Conservation (phyloP, 208 protist genomes). For the Acanthamoeba triangularis region DNA sequence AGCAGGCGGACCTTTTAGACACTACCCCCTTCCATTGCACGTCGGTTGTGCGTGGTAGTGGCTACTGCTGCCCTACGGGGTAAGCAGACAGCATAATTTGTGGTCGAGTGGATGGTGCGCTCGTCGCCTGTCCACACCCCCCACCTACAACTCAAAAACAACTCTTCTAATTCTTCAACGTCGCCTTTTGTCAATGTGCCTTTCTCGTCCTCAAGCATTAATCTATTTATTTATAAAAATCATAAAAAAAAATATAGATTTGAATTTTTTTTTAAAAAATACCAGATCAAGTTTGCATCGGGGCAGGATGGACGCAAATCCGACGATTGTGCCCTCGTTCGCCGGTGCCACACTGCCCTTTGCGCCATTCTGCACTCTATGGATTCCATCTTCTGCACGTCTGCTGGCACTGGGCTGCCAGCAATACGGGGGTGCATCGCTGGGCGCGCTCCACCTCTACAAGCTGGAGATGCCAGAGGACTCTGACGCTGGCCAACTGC, state of each 20-base stretch:
- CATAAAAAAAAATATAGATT: too few relatives aligned
- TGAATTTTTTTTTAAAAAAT: too few relatives aligned
- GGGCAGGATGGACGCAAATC: not conserved
- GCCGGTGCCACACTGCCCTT: not conserved
- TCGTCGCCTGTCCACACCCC: constrained; percentile 6
- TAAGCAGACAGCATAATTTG: constrained; percentile 37
- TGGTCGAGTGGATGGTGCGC: constrained; percentile 16
- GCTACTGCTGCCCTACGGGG: constrained; percentile 13
- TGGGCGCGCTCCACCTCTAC: constrained; percentile 7
- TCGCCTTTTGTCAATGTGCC: too few relatives aligned
- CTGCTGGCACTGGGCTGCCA: constrained; percentile 15
- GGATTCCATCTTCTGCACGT: constrained; percentile 2
- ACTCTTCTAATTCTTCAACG: too few relatives aligned
- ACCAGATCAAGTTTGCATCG: too few relatives aligned
- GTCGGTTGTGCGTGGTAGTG: constrained; percentile 21
- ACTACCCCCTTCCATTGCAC: constrained; percentile 42
- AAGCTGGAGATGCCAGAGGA: not conserved
- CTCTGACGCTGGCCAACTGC: not conserved
- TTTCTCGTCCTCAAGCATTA: too few relatives aligned
- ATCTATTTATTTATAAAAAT: too few relatives aligned
- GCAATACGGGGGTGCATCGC: not conserved
- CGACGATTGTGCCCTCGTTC: not conserved
- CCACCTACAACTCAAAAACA: not conserved
- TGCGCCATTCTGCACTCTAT: not conserved
- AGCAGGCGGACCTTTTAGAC: not conserved